Evolutionary conservation across 179 eudicot species (phyloP), one percentile per base, ranked within the genome.

Genomic region (Beta lomatogona): DNA sequence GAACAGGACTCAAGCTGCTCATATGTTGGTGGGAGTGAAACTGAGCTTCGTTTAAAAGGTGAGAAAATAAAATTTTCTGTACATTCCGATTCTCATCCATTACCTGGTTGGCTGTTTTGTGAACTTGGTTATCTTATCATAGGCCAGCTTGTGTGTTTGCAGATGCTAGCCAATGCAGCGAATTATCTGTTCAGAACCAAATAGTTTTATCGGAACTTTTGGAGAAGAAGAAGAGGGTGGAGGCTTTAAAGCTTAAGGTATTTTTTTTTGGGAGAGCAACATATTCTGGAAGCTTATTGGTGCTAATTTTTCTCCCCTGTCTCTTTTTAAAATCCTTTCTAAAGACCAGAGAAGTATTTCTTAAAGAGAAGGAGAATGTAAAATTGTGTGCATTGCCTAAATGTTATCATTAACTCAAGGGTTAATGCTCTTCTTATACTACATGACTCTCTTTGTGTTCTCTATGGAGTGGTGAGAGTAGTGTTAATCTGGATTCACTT

Each of bases 221-320:
- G 67, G 72, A 80, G 78, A 90, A 89, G 80, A 90, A 82, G 88
- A 89, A 87, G 77, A 84, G 82, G 71, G 76, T 96, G 86, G 92
- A 89, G 67, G 90, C 80, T 77, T 81, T 96, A 79, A 91, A 87
- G 86, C 75, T 85, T 71, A 96, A 96, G 93, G 99, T 96, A 82
- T 71, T 80, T 79, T 6, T 65, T 16, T 46, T 36, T 9, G 70
- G 41, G 44, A 50, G n/a, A 16, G 25, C 8, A 55, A 63, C 71
- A 28, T 4, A 14, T 68, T 70, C 31, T 63, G 58, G 46, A 76
- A 50, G 16, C 73, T 67, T 73, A 8, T 19, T 68, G 10, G 16
- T 28, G 50, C 31, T 25, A 12, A 12, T 46, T 22, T n/a, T 6
- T 50, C 31, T 59, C 18, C 19, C 36, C 45, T 46, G 7, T 71